These are phyloP conservation scores for Kwoniella pini DNA, from an alignment of 768 basidiomycete genomes.

Conservation along the genomic window DNA sequence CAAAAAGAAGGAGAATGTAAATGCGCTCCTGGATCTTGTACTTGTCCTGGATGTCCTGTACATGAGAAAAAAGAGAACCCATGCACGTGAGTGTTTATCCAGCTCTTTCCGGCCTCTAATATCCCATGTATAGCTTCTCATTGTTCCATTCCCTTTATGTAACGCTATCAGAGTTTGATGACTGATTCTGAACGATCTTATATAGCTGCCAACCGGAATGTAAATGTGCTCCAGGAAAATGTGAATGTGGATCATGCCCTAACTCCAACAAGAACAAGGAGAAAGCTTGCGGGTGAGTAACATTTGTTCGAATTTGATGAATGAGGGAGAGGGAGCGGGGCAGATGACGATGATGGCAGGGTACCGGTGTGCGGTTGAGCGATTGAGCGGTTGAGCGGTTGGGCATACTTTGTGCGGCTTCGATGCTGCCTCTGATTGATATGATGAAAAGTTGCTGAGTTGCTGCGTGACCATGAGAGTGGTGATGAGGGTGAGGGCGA, in stretches of 20 bases:
- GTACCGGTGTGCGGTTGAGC: conserved; percentile 4
- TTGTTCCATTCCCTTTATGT: no score
- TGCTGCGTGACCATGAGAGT: not conserved
- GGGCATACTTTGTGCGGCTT: not conserved
- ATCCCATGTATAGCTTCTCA: no score
- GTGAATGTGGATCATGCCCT: conserved; percentile 21
- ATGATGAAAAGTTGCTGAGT: no score
- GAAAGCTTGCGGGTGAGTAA: conserved; percentile 20
- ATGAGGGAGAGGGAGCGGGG: not conserved
- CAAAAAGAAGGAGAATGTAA: conserved; percentile 31
- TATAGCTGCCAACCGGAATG: conserved; percentile 22
- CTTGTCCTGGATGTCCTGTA: conserved; percentile 21
- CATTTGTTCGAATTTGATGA: no score
- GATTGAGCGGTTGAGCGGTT: not conserved
- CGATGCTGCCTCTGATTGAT: no score
- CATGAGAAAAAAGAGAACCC: conserved; percentile 16
- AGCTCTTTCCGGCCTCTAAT: not conserved
- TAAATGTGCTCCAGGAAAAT: conserved; percentile 20
- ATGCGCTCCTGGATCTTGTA: conserved; percentile 23
- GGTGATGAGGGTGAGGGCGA: not conserved
- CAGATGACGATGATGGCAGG: conserved; percentile 7
- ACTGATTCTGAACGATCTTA: no score
- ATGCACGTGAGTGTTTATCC: conserved; percentile 18
- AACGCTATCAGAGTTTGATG: no score
- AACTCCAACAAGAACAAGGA: conserved; percentile 29